Conservation (phyloP, 169 alveolate species). For the Plasmodium inui region DNA sequence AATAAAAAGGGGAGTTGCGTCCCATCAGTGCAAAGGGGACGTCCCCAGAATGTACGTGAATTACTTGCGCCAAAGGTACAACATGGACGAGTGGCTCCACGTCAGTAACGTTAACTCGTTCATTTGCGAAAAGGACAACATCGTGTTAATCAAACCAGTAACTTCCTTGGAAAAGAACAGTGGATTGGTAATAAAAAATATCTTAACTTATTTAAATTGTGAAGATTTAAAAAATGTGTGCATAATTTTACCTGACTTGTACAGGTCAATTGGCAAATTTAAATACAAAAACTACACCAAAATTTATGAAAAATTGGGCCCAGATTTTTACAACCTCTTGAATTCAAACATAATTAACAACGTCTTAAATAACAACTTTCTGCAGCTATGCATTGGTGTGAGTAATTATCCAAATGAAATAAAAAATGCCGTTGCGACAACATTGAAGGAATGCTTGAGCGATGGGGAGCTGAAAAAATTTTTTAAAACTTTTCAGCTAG, state of each 20-base stretch:
- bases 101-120: constrained; percentile 46
- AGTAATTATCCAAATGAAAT: constrained; percentile 14
- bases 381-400: constrained; percentile 57
- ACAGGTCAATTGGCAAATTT: constrained; percentile 67
- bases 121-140: constrained; percentile 31
- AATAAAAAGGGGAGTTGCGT: constrained; percentile 7
- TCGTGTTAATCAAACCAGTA: constrained; percentile 51
- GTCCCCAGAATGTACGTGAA: constrained; percentile 39
- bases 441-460: constrained; percentile 22
- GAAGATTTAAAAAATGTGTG: constrained; percentile 47
- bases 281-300: constrained; percentile 42
- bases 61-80: constrained; percentile 20
- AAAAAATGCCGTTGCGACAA: background rate
- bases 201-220: constrained; percentile 48
- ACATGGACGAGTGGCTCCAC: constrained; percentile 54
- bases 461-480: constrained; percentile 41
- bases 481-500: constrained; percentile 44
- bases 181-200: constrained; percentile 42
- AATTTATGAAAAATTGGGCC: constrained; percentile 52
- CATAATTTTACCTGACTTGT: constrained; percentile 57
- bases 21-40: constrained; percentile 40
- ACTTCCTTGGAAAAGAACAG: background rate
- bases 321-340: constrained; percentile 64
- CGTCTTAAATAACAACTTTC: background rate
- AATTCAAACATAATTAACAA: constrained; percentile 45